Percentiles rank a stretch among this genome's conserved stretches.
Evolutionary conservation across 352 stramenopile genomes (phyloP).

Genomic region (Peronospora tabacina): DNA sequence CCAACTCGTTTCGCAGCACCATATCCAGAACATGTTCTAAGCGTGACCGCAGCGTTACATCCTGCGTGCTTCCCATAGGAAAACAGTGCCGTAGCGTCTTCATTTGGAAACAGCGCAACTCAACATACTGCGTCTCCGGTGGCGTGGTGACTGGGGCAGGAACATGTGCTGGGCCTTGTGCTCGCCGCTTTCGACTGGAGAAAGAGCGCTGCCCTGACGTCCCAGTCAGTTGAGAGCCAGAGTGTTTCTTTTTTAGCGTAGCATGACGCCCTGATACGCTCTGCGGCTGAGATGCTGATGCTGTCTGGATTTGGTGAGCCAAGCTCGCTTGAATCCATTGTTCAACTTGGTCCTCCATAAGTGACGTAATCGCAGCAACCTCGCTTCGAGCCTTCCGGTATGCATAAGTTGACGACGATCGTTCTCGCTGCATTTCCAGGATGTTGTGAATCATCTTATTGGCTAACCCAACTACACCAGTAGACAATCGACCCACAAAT

Average conservation of each 20-base stretch:
- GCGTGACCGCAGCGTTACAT: constrained; percentile 45
- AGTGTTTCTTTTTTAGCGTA: constrained; percentile 45
- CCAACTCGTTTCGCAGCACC: constrained; percentile 58
- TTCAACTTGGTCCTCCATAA: constrained; percentile 53
- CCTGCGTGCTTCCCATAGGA: constrained; percentile 21
- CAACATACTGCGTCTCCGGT: constrained; percentile 31
- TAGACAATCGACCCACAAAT: constrained; percentile 39
- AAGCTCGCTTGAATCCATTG: constrained; percentile 50
- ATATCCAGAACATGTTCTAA: constrained; percentile 57
- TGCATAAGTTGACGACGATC: constrained; percentile 33
- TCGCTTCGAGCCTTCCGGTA: constrained; percentile 51
- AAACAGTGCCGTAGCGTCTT: constrained; percentile 26
- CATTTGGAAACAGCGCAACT: constrained; percentile 56
- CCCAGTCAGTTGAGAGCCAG: constrained; percentile 15
- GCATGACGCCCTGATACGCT: constrained; percentile 32
- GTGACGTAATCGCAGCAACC: constrained; percentile 46
- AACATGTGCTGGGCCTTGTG: constrained; percentile 8
- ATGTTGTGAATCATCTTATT: constrained; percentile 49
- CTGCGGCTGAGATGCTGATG: constrained; percentile 24
- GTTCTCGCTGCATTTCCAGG: constrained; percentile 43
- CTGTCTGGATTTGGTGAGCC: constrained; percentile 9
- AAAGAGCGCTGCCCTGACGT: constrained; percentile 25
- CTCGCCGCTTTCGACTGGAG: constrained; percentile 41
- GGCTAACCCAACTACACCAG: constrained; percentile 33
- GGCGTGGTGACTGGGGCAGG: constrained; percentile 6